A percentile compares a stretch with the other conserved stretches of the same genome.
Evolutionary conservation across 257 asterid genomes (phyloP).

Genomic region (Ehretia macrophylla): DNA sequence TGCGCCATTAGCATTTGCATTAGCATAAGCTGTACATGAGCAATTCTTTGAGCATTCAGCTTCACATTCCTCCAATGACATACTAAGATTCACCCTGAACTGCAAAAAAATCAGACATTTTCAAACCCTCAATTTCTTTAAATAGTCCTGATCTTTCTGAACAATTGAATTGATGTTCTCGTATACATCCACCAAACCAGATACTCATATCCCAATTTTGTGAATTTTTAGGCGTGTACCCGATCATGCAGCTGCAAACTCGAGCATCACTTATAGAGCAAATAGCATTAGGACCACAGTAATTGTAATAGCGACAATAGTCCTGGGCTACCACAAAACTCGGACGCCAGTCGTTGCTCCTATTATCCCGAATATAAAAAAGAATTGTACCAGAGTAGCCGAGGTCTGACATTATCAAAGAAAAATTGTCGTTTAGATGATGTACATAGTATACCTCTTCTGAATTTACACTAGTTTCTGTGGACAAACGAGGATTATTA

Average conservation of each 20-base stretch:
- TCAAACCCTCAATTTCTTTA: background rate
- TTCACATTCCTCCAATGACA: constrained; percentile 32
- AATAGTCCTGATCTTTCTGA: constrained; percentile 7
- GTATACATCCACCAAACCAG: constrained; percentile 20
- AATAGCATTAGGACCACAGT: constrained; percentile 21
- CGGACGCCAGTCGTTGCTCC: constrained; percentile 20
- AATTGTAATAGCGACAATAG: constrained; percentile 22
- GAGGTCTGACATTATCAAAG: background rate
- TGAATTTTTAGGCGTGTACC: constrained; percentile 21
- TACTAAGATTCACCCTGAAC: constrained; percentile 19
- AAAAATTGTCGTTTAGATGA: background rate
- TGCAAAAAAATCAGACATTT: constrained; percentile 19
- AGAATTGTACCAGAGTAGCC: background rate
- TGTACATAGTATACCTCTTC: constrained; percentile 7
- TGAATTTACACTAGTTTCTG: background rate
- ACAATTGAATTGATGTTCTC: constrained; percentile 10
- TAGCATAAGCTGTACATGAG: constrained; percentile 36
- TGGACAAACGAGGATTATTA: constrained; percentile 1
- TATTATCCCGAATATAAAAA: constrained; percentile 14
- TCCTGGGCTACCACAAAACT: constrained; percentile 19
- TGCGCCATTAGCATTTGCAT: constrained; percentile 18
- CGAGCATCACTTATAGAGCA: constrained; percentile 18
- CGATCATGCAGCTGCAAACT: constrained; percentile 24
- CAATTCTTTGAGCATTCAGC: constrained; percentile 31
- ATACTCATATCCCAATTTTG: constrained; percentile 5